Evolutionary conservation across 2,329 filamentous ascomycete genomes (phyloP).

Genomic region (Diaporthe citri): DNA sequence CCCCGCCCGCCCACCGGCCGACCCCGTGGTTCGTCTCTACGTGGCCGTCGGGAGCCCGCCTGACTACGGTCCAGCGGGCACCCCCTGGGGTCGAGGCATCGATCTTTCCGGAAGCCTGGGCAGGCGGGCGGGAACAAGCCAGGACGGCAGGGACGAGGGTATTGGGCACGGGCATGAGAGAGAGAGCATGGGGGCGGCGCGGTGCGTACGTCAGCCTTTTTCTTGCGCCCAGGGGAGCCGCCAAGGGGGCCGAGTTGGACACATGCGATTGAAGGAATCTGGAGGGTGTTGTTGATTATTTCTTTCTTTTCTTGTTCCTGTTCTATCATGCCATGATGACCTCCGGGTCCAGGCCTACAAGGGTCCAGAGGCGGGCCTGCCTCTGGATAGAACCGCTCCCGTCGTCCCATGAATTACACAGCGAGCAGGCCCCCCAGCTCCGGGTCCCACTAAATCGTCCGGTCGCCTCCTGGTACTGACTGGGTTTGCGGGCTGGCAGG

Average conservation of each 20-base stretch:
- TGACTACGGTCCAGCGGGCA: neutral
- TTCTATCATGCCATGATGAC: neutral
- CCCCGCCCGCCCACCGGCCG: neutral
- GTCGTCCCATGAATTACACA: neutral
- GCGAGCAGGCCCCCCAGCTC: neutral
- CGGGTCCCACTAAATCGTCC: slow-evolving; percentile 31
- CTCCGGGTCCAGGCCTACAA: neutral
- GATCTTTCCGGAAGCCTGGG: slow-evolving; percentile 26
- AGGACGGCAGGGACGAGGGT: neutral
- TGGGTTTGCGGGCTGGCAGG: neutral
- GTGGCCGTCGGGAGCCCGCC: neutral
- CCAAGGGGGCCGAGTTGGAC: neutral
- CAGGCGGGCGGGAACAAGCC: neutral
- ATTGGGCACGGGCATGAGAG: neutral
- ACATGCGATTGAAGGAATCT: neutral
- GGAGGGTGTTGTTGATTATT: no score
- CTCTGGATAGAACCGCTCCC: neutral
- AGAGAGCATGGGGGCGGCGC: neutral
- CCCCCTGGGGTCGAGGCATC: neutral
- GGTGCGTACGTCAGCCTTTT: slow-evolving; percentile 16
- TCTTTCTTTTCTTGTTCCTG: no score
- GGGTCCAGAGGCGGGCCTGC: neutral
- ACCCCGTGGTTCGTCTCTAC: slow-evolving; percentile 4
- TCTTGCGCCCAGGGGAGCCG: neutral
- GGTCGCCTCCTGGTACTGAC: slow-evolving; percentile 15